phyloP scores from a whole-genome alignment of 352 stramenopile species.

The Phytophthora rubi region DNA sequence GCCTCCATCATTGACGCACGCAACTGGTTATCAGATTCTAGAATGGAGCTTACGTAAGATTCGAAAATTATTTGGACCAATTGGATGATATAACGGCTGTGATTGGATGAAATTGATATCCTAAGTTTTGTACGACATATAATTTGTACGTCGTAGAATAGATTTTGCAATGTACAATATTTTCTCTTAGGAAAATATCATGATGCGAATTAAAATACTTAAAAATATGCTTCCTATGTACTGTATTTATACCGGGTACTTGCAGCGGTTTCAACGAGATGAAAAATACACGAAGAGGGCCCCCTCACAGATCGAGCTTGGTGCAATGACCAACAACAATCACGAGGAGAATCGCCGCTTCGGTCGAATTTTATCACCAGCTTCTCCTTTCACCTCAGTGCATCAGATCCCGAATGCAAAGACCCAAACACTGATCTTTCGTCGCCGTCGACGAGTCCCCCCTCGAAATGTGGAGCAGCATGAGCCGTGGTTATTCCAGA shows the following conservation, averaged over 20 bases:
- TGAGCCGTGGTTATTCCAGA: slow-evolving; percentile 81
- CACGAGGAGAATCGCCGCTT: slow-evolving; percentile 29
- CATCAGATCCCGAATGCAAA: slow-evolving; percentile 21
- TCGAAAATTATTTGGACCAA: background rate
- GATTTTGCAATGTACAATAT: no score
- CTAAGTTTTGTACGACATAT: no score
- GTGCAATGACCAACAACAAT: slow-evolving; percentile 43
- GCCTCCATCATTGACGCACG: background rate
- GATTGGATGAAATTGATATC: background rate
- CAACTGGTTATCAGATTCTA: background rate
- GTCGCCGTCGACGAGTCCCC: slow-evolving; percentile 26
- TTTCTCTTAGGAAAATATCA: no score
- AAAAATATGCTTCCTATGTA: background rate
- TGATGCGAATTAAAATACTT: no score
- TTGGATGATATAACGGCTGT: background rate
- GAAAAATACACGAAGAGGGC: background rate
- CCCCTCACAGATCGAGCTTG: background rate
- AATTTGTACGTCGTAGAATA: no score
- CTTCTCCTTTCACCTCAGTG: slow-evolving; percentile 16
- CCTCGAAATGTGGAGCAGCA: slow-evolving; percentile 33
- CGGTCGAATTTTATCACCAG: slow-evolving; percentile 11
- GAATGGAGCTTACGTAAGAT: background rate
- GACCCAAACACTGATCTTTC: slow-evolving; percentile 16
- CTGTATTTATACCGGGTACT: background rate
- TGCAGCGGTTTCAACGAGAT: background rate